Percentiles rank a stretch among this genome's conserved stretches.
These are phyloP conservation scores for Paramecium caudatum DNA, from an alignment of 73 alveolate species.

Conservation along the genomic window DNA sequence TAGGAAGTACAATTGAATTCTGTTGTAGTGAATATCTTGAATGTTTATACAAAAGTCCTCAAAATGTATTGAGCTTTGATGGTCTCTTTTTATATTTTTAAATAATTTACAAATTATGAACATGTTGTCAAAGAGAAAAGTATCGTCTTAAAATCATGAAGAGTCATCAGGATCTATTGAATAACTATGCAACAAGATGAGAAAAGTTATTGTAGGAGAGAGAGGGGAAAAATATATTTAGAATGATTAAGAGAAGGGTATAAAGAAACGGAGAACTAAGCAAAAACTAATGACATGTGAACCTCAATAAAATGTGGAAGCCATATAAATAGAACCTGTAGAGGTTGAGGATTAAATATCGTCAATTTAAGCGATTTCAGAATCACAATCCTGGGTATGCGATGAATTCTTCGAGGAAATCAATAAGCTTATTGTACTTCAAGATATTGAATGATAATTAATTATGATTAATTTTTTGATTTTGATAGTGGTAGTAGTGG, in stretches of 20 bases:
- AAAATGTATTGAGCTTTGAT: background rate
- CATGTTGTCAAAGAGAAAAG: slow-evolving; percentile 26
- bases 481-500: slow-evolving; percentile 2
- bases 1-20: background rate
- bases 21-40: background rate
- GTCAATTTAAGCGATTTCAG: slow-evolving; percentile 9
- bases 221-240: slow-evolving; percentile 18
- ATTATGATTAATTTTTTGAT: slow-evolving; percentile 19
- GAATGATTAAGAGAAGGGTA: background rate
- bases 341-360: slow-evolving; percentile 39
- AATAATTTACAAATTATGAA: background rate
- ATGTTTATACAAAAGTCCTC: background rate
- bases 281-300: background rate
- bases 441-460: slow-evolving; percentile 43
- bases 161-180: background rate
- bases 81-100: background rate
- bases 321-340: background rate
- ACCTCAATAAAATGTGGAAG: background rate
- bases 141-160: slow-evolving; percentile 14
- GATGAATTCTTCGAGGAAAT: slow-evolving; percentile 44
- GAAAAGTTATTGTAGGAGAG: slow-evolving; percentile 15
- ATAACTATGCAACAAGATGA: background rate
- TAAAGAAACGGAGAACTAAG: slow-evolving; percentile 10
- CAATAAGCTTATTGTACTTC: slow-evolving; percentile 21
- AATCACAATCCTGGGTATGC: slow-evolving; percentile 24